Evolutionary conservation across 140 eudicot species (phyloP).

Genomic region (Anethum foeniculum): DNA sequence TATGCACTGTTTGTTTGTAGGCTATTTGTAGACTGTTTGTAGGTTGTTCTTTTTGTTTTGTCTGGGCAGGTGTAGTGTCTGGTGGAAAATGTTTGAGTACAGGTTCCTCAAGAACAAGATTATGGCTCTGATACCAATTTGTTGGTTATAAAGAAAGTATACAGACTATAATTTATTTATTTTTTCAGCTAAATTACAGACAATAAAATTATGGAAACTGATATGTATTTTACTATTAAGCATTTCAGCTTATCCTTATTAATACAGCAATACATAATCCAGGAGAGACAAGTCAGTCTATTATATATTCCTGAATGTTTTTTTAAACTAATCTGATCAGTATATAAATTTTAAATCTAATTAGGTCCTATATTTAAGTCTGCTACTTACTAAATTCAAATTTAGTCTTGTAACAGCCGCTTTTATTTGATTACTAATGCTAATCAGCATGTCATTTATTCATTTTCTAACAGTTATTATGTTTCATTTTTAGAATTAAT

Average conservation of each 20-base stretch:
- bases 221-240: not conserved
- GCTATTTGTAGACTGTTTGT: not conserved
- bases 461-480: not conserved
- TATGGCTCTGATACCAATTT: not conserved
- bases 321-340: not conserved
- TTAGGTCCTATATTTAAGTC: not conserved
- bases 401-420: not conserved
- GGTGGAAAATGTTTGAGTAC: too few relatives aligned
- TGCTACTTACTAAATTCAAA: not conserved
- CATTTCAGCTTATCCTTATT: not conserved
- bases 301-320: not conserved
- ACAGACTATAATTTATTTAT: not conserved
- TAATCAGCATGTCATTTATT: not conserved
- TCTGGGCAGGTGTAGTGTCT: too few relatives aligned
- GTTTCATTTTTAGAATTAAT: too few relatives aligned
- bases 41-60: too few relatives aligned
- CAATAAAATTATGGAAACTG: not conserved
- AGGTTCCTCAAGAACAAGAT: too few relatives aligned
- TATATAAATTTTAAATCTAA: not conserved
- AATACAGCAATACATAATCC: not conserved
- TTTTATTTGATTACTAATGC: not conserved
- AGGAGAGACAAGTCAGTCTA: not conserved
- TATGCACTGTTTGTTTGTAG: not conserved
- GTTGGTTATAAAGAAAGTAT: not conserved
- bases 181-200: not conserved